phyloP scores from a whole-genome alignment of 768 basidiomycete genomes.

The Termitomyces sp. region DNA sequence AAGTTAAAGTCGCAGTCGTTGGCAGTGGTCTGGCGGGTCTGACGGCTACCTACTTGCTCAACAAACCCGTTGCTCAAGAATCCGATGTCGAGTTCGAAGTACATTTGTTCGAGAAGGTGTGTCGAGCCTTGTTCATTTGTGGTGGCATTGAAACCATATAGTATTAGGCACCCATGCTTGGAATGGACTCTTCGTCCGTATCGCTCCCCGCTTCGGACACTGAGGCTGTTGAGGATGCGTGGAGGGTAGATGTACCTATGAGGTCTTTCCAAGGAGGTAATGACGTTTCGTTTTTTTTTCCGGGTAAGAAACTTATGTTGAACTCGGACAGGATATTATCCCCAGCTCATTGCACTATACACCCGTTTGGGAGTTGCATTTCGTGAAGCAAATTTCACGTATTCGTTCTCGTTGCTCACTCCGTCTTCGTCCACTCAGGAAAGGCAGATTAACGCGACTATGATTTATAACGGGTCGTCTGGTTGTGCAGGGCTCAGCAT shows the following conservation, averaged over 20 bases:
- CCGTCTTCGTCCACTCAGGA: conserved; percentile 22
- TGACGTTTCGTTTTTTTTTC: conserved; percentile 15
- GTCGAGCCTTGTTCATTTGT: conserved; percentile 16
- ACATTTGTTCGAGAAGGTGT: conserved; percentile 73
- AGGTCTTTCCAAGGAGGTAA: conserved; percentile 76
- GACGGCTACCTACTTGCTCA: conserved; percentile 62
- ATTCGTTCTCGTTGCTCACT: conserved; percentile 63
- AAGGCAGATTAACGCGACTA: conserved; percentile 41
- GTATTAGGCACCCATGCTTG: conserved; percentile 49
- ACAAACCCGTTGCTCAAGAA: conserved; percentile 27
- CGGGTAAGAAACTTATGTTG: not conserved
- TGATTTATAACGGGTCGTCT: conserved; percentile 68
- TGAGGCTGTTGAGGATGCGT: conserved; percentile 35
- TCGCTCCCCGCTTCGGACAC: conserved; percentile 35
- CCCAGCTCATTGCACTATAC: conserved; percentile 67
- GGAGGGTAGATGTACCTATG: conserved; percentile 79
- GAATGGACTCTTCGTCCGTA: conserved; percentile 69
- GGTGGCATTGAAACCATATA: not conserved
- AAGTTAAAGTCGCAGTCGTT: conserved; percentile 64
- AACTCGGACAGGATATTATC: conserved; percentile 60
- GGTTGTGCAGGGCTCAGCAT: conserved; percentile 52
- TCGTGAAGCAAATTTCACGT: conserved; percentile 57
- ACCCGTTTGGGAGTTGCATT: conserved; percentile 58
- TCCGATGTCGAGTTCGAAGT: conserved; percentile 56
- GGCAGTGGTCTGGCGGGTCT: conserved; percentile 76